Evolutionary conservation across 805 yeast species (phyloP), one percentile per base, ranked within the genome.

Genomic region (Starmera dryadoides): DNA sequence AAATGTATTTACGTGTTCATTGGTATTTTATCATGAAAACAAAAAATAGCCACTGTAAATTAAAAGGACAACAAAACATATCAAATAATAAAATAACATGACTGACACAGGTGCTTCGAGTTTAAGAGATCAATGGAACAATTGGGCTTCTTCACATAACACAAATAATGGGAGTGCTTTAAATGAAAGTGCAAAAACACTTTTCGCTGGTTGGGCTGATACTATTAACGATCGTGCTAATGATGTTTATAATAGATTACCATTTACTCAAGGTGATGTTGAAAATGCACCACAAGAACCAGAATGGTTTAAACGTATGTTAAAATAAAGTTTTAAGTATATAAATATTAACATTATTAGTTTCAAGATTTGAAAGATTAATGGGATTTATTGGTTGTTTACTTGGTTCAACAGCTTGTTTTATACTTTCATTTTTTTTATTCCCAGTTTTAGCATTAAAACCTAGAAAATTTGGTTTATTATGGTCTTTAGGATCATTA

Each of bases 401-500:
- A 4, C 68, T 75, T 0, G 93, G 89, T 0, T 75, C 96, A 0
- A 63, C 73, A n/a, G 77, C 82, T 2, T 87, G 96, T 54, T 93
- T 91, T 60, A 71, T 79, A 11, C 58, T 87, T 17, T 83, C 95
- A 48, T 72, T 88, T 42, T 78, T 86, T 34, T 62, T 88, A 52
- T 79, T 89, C 56, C 96, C 96, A 0, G 86, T 88, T 9, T 64
- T 89, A 47, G 86, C 94, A 2, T 64, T 86, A 39, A 80, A 82
- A 49, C 96, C 96, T 11, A 68, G 93, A 34, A 88, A 89, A 58
- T 88, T 89, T 57, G 95, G 93, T 14, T 64, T 78, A 52, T 53
- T 80, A 26, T 89, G 96, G 96, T 77, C 95, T 5, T 67, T 88
- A 63, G 97, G 96, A 1, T 81, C 94, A 6, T 55, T 88, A 14